Conservation (phyloP, 768 basidiomycete species). For the Lentinula aciculospora region DNA sequence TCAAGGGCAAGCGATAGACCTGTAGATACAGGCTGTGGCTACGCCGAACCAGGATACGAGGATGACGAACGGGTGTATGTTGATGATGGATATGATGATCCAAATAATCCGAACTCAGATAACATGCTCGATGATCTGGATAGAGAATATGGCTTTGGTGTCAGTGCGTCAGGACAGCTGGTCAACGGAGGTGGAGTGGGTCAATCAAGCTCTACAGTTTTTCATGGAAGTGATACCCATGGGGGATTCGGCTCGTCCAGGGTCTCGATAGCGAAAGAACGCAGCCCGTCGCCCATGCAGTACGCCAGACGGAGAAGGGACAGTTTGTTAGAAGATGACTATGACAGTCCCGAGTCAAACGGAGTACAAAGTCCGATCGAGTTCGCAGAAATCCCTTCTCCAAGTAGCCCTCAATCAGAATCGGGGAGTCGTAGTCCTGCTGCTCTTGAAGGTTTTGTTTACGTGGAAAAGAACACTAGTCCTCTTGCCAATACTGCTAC, state of each 20-base stretch:
- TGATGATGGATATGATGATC: slow-evolving; percentile 6
- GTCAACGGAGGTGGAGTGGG: neutral
- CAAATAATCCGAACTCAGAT: neutral
- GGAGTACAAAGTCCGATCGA: neutral
- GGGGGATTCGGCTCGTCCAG: neutral
- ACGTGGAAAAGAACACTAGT: neutral
- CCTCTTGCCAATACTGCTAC: neutral
- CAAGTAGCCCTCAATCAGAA: neutral
- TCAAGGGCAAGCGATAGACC: neutral
- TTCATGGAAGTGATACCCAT: neutral
- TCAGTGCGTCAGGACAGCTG: slow-evolving; percentile 1
- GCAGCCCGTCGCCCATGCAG: slow-evolving; percentile 2
- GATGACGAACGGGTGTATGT: slow-evolving; percentile 8
- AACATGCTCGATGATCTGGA: neutral
- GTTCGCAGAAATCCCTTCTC: neutral
- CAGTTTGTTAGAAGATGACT: slow-evolving; percentile 2
- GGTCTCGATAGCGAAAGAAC: neutral
- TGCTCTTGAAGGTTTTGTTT: neutral
- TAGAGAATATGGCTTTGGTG: neutral
- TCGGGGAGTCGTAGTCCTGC: neutral
- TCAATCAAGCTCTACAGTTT: neutral
- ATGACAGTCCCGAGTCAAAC: neutral
- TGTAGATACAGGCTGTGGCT: slow-evolving; percentile 3
- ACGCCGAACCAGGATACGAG: slow-evolving; percentile 5
- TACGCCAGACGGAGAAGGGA: slow-evolving; percentile 5